Conservation (phyloP, 257 asterid species). For the Oldenlandia corymbosa region DNA sequence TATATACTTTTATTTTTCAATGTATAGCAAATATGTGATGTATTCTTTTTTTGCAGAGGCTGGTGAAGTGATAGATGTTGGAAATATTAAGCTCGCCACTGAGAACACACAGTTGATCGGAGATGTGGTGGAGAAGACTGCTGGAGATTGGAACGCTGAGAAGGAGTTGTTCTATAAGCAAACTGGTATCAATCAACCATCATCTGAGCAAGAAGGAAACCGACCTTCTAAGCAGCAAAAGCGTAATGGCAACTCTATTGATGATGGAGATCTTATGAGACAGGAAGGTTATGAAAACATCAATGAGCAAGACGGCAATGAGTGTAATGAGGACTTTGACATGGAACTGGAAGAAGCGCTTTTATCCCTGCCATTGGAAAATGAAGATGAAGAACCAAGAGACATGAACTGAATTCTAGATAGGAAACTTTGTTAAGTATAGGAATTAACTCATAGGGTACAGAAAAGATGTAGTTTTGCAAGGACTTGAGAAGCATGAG, state of each 20-base stretch:
- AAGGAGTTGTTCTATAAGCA: conserved; percentile 46
- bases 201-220: conserved; percentile 10
- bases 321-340: conserved; percentile 22
- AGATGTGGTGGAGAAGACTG: conserved; percentile 48
- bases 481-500: neutral
- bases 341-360: conserved; percentile 33
- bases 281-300: neutral
- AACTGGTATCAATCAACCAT: conserved; percentile 30
- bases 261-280: conserved; percentile 4
- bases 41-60: conserved; percentile 45
- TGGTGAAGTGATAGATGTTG: conserved; percentile 48
- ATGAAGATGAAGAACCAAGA: conserved; percentile 12
- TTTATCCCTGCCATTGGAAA: conserved; percentile 12
- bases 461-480: neutral
- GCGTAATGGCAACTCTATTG: neutral
- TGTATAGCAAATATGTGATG: neutral
- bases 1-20: neutral
- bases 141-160: conserved; percentile 52
- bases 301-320: conserved; percentile 11
- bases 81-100: conserved; percentile 60
- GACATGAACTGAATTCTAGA: neutral
- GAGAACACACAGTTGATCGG: conserved; percentile 50
- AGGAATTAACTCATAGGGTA: no score
- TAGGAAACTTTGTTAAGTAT: neutral
- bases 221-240: conserved; percentile 5